Percentiles rank a stretch among this genome's conserved stretches.
phyloP scores from a whole-genome alignment of 2,329 filamentous ascomycete species.

The Botrytis squamosa region DNA sequence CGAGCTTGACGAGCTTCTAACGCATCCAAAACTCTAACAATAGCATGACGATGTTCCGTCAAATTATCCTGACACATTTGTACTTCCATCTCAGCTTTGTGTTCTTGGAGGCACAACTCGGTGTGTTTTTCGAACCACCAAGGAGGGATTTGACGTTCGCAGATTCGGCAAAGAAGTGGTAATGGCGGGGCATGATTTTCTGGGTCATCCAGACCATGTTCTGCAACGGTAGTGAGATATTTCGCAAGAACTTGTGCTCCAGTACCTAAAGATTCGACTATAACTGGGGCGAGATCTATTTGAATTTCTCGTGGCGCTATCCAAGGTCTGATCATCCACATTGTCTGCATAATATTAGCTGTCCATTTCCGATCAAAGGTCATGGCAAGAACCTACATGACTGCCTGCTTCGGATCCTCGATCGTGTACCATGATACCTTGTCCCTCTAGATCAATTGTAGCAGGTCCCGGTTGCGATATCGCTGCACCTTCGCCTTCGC shows the following conservation, averaged over 20 bases:
- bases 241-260: constrained; percentile 93
- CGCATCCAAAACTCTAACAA: constrained; percentile 92
- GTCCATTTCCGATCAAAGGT: constrained; percentile 13
- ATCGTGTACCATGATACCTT: constrained; percentile 98
- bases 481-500: constrained; percentile 36
- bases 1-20: constrained; percentile 76
- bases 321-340: constrained; percentile 99
- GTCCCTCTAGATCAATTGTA: constrained; percentile 81
- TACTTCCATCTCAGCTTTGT: constrained; percentile 95
- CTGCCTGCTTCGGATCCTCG: constrained; percentile 80
- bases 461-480: constrained; percentile 43
- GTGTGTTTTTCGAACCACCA: constrained; percentile 99
- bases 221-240: constrained; percentile 86
- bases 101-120: constrained; percentile 91
- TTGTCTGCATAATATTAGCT: constrained; percentile 62
- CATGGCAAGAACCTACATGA: constrained; percentile 66
- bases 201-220: constrained; percentile 74
- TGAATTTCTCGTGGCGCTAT: constrained; percentile 87
- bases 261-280: constrained; percentile 91
- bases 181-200: constrained; percentile 75
- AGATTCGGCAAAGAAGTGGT: constrained; percentile 91
- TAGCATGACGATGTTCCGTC: constrained; percentile 87
- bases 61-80: constrained; percentile 92
- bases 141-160: constrained; percentile 91
- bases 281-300: constrained; percentile 84